Evolutionary conservation across 768 basidiomycete species (phyloP), one percentile per base, ranked within the genome.

Genomic region (Leccinum barrowsii): DNA sequence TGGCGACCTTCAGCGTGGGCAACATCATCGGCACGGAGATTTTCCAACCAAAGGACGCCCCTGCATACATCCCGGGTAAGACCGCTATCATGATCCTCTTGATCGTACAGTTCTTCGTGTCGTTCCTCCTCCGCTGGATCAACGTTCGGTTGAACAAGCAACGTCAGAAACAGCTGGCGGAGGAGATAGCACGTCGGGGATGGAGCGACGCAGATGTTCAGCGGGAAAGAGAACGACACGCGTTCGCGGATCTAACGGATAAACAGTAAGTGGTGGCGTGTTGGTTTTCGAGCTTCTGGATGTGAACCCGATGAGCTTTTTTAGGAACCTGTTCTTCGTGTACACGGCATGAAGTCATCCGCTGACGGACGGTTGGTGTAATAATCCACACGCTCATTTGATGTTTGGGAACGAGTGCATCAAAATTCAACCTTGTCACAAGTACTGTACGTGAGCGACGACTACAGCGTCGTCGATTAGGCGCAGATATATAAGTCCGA

Each of bases 1-100:
- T 85, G 21, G 76, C 77, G 4, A 71, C 81, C 0, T 85, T 86
- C 64, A 76, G 77, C 50, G 59, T 83, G 19, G 83, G 85, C 17
- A 86, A 86, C 63, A 83, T 85, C 50, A 76, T 85, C 57, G 86
- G 87, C 5, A 78, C 84, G 0, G 79, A 83, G 65, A 85, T 86
- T 30, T 85, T 89, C 65, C 82, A 80, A 32, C 81, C 85, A 0
- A 78, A 81, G 60, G 84, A 84, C 59, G 84, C 82, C 2, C 84
- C 85, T 0, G 76, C 67, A 15, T 89, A 88, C 67, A 81, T 85
- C 28, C 85, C 84, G 0, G 86, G 85, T 21, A 89, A 89, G 65
- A 81, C 81, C 13, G 78, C 86, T 1, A 85, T 88, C 60, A 80
- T 86, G 76, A 74, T 85, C 4, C 74, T 86, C 6, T 73, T 87